phyloP scores from a whole-genome alignment of 2,329 filamentous ascomycete species.

The Leptographium flavum region DNA sequence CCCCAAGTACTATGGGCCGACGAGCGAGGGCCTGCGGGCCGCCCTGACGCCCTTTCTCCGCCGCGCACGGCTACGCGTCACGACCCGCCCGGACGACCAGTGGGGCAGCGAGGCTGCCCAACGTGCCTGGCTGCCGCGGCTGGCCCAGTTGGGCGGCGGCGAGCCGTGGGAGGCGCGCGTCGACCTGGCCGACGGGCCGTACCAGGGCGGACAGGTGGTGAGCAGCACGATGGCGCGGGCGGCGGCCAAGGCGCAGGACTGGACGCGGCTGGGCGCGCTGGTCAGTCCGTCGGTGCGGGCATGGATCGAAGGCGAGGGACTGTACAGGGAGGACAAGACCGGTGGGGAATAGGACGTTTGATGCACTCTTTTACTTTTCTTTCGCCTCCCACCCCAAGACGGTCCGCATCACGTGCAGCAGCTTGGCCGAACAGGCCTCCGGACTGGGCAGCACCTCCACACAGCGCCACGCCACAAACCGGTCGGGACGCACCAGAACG shows the following conservation, averaged over 20 bases:
- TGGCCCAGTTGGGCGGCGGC: constrained; percentile 30
- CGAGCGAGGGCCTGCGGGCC: constrained; percentile 22
- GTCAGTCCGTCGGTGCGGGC: constrained; percentile 41
- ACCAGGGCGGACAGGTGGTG: constrained; percentile 26
- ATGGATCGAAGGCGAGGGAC: constrained; percentile 39
- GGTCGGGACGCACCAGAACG: constrained; percentile 43
- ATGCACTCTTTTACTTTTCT: background rate
- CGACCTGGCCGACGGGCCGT: constrained; percentile 38
- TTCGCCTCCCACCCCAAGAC: constrained; percentile 3
- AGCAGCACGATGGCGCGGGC: constrained; percentile 51
- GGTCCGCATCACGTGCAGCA: constrained; percentile 2
- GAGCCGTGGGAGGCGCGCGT: constrained; percentile 45
- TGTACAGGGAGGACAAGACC: constrained; percentile 29
- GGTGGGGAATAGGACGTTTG: background rate
- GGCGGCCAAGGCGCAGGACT: constrained; percentile 33
- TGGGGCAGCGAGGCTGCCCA: constrained; percentile 46
- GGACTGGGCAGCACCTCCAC: constrained; percentile 7
- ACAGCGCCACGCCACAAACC: constrained; percentile 38
- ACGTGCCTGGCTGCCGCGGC: constrained; percentile 32
- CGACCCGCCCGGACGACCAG: constrained; percentile 43
- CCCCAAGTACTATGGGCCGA: constrained; percentile 50
- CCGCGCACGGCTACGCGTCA: constrained; percentile 47
- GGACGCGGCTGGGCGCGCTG: constrained; percentile 31
- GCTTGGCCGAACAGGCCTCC: constrained; percentile 3
- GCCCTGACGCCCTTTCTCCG: constrained; percentile 51